Percentiles rank a stretch among this genome's conserved stretches.
Evolutionary conservation across 345 rosid genomes (phyloP).

Genomic region (Lepidium didymum): DNA sequence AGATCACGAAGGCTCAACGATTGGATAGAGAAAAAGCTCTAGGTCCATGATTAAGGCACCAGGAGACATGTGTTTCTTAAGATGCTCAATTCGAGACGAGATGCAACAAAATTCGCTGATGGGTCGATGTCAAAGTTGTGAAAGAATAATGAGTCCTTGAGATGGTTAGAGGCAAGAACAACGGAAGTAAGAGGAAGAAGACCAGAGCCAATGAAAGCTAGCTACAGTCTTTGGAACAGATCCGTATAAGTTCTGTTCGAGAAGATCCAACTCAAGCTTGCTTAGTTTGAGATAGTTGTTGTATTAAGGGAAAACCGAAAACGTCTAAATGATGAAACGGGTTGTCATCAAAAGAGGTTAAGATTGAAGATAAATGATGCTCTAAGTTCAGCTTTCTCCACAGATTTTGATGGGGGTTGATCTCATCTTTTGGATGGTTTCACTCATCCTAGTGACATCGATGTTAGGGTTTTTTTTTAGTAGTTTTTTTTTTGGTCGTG

Average conservation of each 20-base stretch:
- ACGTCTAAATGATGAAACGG: constrained; percentile 60
- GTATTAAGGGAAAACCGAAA: constrained; percentile 79
- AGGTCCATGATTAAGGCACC: constrained; percentile 71
- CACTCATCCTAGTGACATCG: constrained; percentile 58
- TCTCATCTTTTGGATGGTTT: constrained; percentile 53
- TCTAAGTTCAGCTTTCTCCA: constrained; percentile 77
- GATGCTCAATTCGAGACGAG: constrained; percentile 47
- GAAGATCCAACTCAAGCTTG: constrained; percentile 63
- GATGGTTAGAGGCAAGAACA: constrained; percentile 60
- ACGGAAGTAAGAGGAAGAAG: constrained; percentile 82
- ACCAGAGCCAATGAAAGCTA: constrained; percentile 89
- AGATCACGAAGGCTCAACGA: constrained; percentile 67
- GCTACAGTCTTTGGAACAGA: constrained; percentile 37
- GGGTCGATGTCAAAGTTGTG: constrained; percentile 77
- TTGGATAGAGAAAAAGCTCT: constrained; percentile 84
- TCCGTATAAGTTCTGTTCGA: constrained; percentile 31
- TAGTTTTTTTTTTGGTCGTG: too few relatives aligned
- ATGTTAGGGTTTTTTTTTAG: constrained; percentile 45
- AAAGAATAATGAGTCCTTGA: constrained; percentile 43
- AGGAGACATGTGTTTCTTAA: constrained; percentile 68
- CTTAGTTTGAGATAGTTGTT: constrained; percentile 73
- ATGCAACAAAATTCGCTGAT: constrained; percentile 54
- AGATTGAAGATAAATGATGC: constrained; percentile 55
- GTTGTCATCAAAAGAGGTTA: constrained; percentile 55
- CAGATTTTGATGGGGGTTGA: constrained; percentile 62